Percentiles rank a stretch among this genome's conserved stretches.
phyloP scores from a whole-genome alignment of 176 grass and related monocot species.

The Typha latifolia region DNA sequence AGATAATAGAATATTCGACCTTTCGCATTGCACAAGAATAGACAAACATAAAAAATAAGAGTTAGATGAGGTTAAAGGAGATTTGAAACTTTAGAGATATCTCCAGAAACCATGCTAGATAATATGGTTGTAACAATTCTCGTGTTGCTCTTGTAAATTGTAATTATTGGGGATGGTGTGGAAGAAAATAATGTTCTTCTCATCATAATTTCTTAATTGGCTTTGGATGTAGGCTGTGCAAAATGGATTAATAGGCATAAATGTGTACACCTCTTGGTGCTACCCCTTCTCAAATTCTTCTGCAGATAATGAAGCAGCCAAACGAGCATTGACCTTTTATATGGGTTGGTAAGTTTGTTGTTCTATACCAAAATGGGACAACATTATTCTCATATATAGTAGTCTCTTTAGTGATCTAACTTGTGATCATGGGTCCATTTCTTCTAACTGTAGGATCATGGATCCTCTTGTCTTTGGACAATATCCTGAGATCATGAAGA shows the following conservation, averaged over 20 bases:
- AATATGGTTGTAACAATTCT: no score
- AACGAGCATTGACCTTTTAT: constrained; percentile 23
- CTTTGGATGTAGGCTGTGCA: constrained; percentile 26
- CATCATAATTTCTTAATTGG: not conserved
- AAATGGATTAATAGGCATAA: constrained; percentile 42
- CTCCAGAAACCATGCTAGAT: no score
- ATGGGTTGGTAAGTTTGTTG: constrained; percentile 36
- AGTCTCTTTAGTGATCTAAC: not conserved
- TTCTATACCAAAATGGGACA: not conserved
- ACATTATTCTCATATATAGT: not conserved
- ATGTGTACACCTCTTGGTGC: constrained; percentile 29
- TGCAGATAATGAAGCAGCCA: constrained; percentile 29
- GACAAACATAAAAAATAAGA: no score
- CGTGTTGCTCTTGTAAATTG: no score
- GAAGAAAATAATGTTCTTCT: not conserved
- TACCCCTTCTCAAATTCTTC: constrained; percentile 41
- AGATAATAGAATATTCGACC: no score
- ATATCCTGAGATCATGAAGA: constrained; percentile 44
- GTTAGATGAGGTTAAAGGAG: no score
- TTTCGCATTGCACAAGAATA: no score
- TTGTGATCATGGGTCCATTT: not conserved
- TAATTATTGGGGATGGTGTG: no score
- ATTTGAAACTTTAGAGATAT: no score
- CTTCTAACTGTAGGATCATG: constrained; percentile 29
- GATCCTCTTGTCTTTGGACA: constrained; percentile 41